Conservation (phyloP, 176 grass and related monocot species). For the Carex pumila region DNA sequence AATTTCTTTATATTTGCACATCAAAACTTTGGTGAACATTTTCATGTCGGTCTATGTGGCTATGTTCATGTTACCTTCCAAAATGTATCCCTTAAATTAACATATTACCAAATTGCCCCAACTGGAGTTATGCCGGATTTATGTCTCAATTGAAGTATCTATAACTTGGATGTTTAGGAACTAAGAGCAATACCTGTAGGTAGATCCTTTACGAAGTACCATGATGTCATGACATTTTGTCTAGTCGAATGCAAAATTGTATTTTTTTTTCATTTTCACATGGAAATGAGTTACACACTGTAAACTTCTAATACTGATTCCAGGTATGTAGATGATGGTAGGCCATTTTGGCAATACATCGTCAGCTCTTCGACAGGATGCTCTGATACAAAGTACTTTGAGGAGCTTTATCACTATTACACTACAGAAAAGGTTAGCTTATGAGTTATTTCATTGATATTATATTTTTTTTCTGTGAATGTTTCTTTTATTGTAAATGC, state of each 20-base stretch:
- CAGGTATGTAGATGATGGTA: constrained; percentile 97
- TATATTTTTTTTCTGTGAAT: neutral
- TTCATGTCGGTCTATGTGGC: neutral
- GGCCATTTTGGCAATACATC: constrained; percentile 88
- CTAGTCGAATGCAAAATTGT: neutral
- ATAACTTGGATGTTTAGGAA: neutral
- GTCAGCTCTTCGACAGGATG: constrained; percentile 86
- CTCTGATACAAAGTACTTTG: constrained; percentile 82
- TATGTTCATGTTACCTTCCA: neutral
- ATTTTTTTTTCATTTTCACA: neutral
- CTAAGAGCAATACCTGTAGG: neutral
- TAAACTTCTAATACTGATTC: constrained; percentile 9
- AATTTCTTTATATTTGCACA: neutral
- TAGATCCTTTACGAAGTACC: neutral
- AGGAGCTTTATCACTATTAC: constrained; percentile 93
- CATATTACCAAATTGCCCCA: neutral
- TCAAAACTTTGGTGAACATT: neutral
- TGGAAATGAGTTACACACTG: neutral
- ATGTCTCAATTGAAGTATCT: neutral
- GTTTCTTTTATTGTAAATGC: neutral
- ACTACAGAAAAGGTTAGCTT: constrained; percentile 74
- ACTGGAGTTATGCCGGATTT: neutral
- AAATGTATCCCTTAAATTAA: neutral
- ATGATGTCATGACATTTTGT: neutral
- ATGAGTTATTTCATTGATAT: neutral